phyloP scores from a whole-genome alignment of 495 filamentous ascomycete species.

The Neurospora tetrasperma region DNA sequence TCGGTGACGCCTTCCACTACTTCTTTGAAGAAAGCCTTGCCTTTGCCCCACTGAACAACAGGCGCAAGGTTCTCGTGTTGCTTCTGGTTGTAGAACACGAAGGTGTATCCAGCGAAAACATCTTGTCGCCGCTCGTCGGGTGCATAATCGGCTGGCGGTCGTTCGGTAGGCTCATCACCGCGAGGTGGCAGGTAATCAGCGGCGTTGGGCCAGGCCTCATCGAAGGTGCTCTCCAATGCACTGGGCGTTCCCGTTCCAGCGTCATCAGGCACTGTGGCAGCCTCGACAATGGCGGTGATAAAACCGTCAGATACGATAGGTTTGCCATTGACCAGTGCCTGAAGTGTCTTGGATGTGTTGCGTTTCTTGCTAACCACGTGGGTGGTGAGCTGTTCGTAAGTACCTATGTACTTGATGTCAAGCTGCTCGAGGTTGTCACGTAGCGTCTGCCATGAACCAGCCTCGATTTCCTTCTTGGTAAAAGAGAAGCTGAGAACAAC shows the following conservation, averaged over 20 bases:
- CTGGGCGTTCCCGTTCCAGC: conserved; percentile 47
- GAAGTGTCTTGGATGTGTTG: conserved; percentile 76
- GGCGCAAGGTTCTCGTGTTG: conserved; percentile 70
- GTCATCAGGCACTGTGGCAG: conserved; percentile 47
- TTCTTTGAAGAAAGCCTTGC: conserved; percentile 64
- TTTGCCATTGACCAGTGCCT: conserved; percentile 77
- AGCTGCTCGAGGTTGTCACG: conserved; percentile 61
- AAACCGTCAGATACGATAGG: conserved; percentile 72
- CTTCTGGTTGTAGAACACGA: conserved; percentile 70
- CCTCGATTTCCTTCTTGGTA: conserved; percentile 60
- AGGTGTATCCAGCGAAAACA: conserved; percentile 79
- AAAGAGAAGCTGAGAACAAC: conserved; percentile 75
- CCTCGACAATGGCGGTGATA: conserved; percentile 55
- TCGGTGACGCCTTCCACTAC: conserved; percentile 55
- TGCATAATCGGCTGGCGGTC: conserved; percentile 52
- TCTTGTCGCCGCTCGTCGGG: conserved; percentile 55
- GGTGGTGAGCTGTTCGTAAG: conserved; percentile 66
- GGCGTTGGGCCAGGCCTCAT: conserved; percentile 69
- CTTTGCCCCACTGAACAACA: conserved; percentile 66
- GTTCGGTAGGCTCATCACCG: conserved; percentile 60
- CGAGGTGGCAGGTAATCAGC: conserved; percentile 59
- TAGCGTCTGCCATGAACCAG: conserved; percentile 54
- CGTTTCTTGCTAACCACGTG: conserved; percentile 84
- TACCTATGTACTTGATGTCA: conserved; percentile 73
- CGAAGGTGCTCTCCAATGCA: conserved; percentile 74